Conservation (phyloP, 176 grass and related monocot genomes). For the Paspalum vaginatum region DNA sequence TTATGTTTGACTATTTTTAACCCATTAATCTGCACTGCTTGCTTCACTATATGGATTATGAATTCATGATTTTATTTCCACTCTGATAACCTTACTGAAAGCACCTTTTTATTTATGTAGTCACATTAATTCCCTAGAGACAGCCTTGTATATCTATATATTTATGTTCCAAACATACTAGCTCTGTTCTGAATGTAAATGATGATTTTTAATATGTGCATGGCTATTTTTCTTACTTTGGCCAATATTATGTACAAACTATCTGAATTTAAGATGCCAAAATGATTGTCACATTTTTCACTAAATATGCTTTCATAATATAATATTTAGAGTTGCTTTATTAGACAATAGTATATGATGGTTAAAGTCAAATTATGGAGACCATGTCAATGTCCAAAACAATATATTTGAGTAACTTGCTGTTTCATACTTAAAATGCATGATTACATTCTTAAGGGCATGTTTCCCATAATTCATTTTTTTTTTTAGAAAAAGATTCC, state of each 20-base stretch:
- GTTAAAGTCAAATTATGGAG: constrained; percentile 14
- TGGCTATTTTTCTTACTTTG: background rate
- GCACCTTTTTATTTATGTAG: background rate
- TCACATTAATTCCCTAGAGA: background rate
- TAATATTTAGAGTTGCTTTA: background rate
- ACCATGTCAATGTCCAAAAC: constrained; percentile 18
- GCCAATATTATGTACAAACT: background rate
- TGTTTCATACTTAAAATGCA: constrained; percentile 16
- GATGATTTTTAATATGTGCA: background rate
- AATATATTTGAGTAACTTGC: background rate
- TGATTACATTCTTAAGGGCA: background rate
- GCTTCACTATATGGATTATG: background rate
- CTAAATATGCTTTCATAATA: background rate
- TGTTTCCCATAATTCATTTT: constrained; percentile 20
- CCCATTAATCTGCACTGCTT: background rate
- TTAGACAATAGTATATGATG: background rate
- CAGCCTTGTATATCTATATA: background rate
- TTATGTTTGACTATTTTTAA: background rate
- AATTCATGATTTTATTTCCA: background rate
- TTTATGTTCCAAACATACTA: background rate
- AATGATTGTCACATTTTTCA: background rate
- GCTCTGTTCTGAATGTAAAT: background rate
- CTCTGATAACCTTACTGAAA: constrained; percentile 17
- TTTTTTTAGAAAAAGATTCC: too few species aligned
- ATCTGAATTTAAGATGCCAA: background rate